Evolutionary conservation across 768 basidiomycete species (phyloP), one percentile per base, ranked within the genome.

Genomic region (Boletellus ananiceps): DNA sequence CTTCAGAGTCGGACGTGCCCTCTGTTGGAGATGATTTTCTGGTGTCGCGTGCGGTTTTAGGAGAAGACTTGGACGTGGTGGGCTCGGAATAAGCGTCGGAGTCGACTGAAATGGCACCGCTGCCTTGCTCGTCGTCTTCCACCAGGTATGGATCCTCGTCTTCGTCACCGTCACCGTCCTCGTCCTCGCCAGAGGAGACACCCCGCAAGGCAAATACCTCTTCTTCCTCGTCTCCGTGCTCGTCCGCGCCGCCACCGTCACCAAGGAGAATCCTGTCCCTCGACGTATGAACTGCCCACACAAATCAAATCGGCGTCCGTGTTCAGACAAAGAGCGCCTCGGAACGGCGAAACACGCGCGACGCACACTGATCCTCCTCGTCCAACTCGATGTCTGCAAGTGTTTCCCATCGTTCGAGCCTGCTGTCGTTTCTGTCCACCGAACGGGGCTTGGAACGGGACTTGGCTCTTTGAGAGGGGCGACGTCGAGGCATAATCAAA

Each of bases 191-290:
- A 4, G 49, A 51, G 9, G 76, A 72, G 50, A 91, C 56, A 18
- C 82, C 84, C 44, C 79, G 76, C 52, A 89, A 63, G 8, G 80
- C 79, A 57, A 93, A 87, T n/a, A 93, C 86, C 62, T 93, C 46
- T 25, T 47, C 88, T 21, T 92, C 86, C 13, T 83, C 82, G 14
- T 71, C 80, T 21, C 70, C 72, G 23, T 82, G 80, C 12, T 82
- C 80, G 14, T 70, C 74, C 18, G 62, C 72, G 2, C 67, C 60
- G 29, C 71, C 64, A 31, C 79, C 75, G n/a, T 77, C 83, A 34
- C 89, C 83, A 5, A 96, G 73, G 5, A 88, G 71, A 51, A 95
- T 86, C 60, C 79, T 80, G 62, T 96, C 92, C 46, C 80, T 77
- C 25, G 82, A 80, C 1, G 74, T 70, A 63, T 90, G 87, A 61